Evolutionary conservation across 2,329 filamentous ascomycete genomes (phyloP), one percentile per base, ranked within the genome.

Genomic region (Sclerotinia subarctica): DNA sequence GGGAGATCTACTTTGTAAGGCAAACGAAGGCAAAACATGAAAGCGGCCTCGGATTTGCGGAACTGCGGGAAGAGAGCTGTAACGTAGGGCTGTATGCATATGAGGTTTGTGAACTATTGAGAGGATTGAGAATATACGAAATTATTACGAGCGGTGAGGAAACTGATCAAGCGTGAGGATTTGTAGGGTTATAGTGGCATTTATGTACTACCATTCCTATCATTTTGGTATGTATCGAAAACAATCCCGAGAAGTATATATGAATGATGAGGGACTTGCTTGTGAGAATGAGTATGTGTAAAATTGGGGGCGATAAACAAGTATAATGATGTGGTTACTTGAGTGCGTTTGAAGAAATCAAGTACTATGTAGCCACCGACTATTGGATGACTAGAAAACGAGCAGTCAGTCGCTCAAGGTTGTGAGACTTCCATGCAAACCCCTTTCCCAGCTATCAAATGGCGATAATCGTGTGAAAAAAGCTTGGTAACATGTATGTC

Each of bases 361-460:
- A 38, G 46, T 51, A 32, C 35, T 26, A 51, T 62, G 21, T 62
- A 62, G 29, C 46, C 11, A 38, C 26, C 38, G 59, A 26, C 46
- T 51, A 51, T 62, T 62, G 46, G 59, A 62, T 38, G 29, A 51
- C 46, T 62, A 51, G 59, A 62, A 2, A 62, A 62, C 8, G 21
- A 62, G 46, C 15, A 51, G 46, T 62, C 15, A 51, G 59, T 62
- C 17, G 32, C 59, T 62, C 46, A n/a, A 62, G 15, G 59, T 21
- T 51, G 59, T 62, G 46, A 38, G 29, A 62, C 59, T 62, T 62
- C 46, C n/a, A 51, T 51, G 59, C 59, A 38, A 51, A 38, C 46
- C n/a, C 46, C 46, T 62, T 62, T 62, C 59, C 59, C 59, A 62
- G 32, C 29, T n/a, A 62, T 62, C n/a, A 51, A 24, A 49, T 62